Percentiles rank a stretch among this genome's conserved stretches.
phyloP scores from a whole-genome alignment of 2,329 filamentous ascomycete genomes.

The Tolypocladium sp. region DNA sequence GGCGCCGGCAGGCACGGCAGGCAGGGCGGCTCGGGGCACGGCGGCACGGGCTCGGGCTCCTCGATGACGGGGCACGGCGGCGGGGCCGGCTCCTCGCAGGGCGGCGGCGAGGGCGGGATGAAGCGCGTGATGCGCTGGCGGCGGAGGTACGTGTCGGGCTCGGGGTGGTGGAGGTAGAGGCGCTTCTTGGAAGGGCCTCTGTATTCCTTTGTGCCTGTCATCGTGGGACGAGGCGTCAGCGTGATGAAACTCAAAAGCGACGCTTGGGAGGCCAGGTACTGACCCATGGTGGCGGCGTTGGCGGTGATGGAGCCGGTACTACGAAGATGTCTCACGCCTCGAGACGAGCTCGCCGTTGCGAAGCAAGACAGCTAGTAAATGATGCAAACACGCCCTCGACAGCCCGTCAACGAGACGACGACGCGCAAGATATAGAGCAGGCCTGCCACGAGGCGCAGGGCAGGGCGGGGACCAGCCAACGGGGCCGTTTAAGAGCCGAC shows the following conservation, averaged over 20 bases:
- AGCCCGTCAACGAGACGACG: background rate
- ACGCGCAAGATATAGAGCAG: background rate
- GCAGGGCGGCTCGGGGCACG: constrained; percentile 1
- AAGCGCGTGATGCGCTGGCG: constrained; percentile 27
- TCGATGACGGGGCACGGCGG: constrained; percentile 10
- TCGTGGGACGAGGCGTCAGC: constrained; percentile 13
- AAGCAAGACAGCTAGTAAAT: background rate
- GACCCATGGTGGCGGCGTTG: background rate
- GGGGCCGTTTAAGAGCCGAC: background rate
- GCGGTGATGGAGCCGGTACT: background rate
- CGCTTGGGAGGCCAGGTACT: background rate
- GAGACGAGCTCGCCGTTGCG: background rate
- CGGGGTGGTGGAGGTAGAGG: constrained; percentile 31
- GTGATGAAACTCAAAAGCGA: background rate
- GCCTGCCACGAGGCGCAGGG: background rate
- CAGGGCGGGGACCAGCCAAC: background rate
- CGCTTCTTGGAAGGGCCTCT: constrained; percentile 24
- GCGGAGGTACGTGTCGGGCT: constrained; percentile 25
- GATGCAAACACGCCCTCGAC: background rate
- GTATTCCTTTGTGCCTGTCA: constrained; percentile 16
- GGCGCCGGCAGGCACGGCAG: constrained; percentile 14
- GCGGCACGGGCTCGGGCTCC: constrained; percentile 8
- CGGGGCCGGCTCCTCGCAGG: constrained; percentile 11
- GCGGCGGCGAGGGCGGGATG: constrained; percentile 24
- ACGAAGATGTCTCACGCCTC: background rate